A percentile compares a stretch with the other conserved stretches of the same genome.
These are phyloP conservation scores for Diutina catenulata DNA, from an alignment of 1,139 yeast genomes.

Conservation along the genomic window DNA sequence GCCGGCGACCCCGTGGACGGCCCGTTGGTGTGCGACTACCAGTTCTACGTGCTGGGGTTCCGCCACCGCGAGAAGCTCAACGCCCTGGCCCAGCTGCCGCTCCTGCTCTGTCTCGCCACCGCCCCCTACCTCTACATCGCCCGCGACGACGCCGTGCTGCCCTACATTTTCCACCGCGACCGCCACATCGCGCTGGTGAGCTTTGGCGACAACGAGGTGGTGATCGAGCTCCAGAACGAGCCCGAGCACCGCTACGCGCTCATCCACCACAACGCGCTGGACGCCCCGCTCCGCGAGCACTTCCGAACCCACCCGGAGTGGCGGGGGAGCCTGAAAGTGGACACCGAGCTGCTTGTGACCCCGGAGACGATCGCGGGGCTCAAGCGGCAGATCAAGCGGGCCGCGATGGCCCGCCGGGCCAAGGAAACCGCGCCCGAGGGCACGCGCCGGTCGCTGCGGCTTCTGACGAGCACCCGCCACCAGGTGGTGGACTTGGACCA, in stretches of 20 bases:
- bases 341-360: neutral
- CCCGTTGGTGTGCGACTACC: too few relatives aligned
- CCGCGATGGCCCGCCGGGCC: too few relatives aligned
- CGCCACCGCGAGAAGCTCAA: too few relatives aligned
- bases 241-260: neutral
- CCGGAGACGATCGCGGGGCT: neutral
- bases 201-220: constrained; percentile 4
- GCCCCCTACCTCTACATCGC: constrained; percentile 1
- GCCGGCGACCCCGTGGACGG: too few relatives aligned
- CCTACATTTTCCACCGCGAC: neutral
- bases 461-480: too few relatives aligned
- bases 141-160: neutral
- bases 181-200: neutral
- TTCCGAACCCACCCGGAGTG: neutral
- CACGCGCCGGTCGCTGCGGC: too few relatives aligned
- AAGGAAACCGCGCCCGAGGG: too few relatives aligned
- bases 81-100: too few relatives aligned
- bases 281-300: neutral
- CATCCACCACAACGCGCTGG: neutral
- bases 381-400: too few relatives aligned
- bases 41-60: too few relatives aligned
- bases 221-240: neutral
- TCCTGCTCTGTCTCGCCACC: too few relatives aligned
- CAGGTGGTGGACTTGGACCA: too few relatives aligned
- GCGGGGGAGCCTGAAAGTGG: neutral